phyloP scores from a whole-genome alignment of 495 filamentous ascomycete species.

The Aspergillus saccharolyticus region DNA sequence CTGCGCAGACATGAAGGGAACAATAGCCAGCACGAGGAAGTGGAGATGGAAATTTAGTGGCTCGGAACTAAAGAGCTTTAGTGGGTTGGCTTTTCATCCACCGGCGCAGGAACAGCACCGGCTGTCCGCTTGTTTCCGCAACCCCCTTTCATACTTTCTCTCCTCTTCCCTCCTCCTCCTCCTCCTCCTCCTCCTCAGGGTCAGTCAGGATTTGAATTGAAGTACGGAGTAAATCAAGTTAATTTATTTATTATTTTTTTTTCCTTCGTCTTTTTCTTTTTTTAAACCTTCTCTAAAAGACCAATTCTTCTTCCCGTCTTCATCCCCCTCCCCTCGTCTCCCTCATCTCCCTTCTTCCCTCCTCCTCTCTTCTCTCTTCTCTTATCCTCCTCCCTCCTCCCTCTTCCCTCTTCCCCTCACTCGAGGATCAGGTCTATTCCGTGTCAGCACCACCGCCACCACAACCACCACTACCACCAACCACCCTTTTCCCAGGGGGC shows the following conservation, averaged over 20 bases:
- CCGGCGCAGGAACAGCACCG: conserved; percentile 19
- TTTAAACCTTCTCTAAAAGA: conserved; percentile 6
- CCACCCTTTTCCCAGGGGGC: background rate
- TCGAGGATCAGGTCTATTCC: background rate
- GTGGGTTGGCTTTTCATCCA: background rate
- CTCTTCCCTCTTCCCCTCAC: conserved; percentile 11
- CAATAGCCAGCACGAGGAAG: background rate
- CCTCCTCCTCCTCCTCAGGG: too few species aligned
- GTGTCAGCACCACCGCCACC: conserved; percentile 5
- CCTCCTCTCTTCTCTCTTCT: conserved; percentile 10
- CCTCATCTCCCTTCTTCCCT: conserved; percentile 11
- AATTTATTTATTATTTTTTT: conserved; percentile 1
- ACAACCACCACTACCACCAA: background rate
- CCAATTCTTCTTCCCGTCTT: conserved; percentile 4
- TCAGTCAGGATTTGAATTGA: too few species aligned
- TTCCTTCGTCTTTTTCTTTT: conserved; percentile 3
- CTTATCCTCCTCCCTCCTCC: conserved; percentile 9
- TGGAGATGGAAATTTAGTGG: background rate
- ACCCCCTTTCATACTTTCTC: conserved; percentile 13
- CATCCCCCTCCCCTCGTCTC: conserved; percentile 10
- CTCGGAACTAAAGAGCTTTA: background rate
- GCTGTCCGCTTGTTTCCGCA: conserved; percentile 11
- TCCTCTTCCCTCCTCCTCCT: too few species aligned
- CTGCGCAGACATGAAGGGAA: background rate
- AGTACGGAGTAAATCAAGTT: background rate